A percentile compares a stretch with the other conserved stretches of the same genome.
phyloP scores from a whole-genome alignment of 495 filamentous ascomycete species.

The Hypomontagnella monticulosa region DNA sequence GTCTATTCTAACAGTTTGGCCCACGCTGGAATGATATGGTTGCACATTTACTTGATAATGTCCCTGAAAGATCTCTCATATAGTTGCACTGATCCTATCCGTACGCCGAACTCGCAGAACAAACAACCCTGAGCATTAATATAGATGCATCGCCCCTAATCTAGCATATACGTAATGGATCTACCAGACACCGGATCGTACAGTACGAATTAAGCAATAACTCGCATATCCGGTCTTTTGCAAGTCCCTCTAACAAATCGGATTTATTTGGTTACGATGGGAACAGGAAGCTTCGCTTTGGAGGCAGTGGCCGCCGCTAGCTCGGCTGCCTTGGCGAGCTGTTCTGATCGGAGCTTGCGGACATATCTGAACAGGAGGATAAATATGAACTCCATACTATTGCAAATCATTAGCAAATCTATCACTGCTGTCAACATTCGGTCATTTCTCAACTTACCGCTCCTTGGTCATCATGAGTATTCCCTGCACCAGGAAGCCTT shows the following conservation, averaged over 20 bases:
- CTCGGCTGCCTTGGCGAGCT: slow-evolving; percentile 73
- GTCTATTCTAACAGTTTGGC: too few relatives aligned
- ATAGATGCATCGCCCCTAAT: slow-evolving; percentile 21
- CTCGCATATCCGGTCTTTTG: neutral
- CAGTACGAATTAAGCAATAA: neutral
- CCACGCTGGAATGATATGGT: neutral
- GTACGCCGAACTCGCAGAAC: slow-evolving; percentile 24
- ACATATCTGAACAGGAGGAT: slow-evolving; percentile 86
- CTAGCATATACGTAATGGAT: slow-evolving; percentile 16
- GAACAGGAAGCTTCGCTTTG: slow-evolving; percentile 60
- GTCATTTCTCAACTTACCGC: slow-evolving; percentile 65
- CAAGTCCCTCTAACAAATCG: slow-evolving; percentile 1
- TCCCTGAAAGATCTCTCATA: slow-evolving; percentile 3
- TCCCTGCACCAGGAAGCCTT: slow-evolving; percentile 93
- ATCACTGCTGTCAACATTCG: neutral
- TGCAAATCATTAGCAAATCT: slow-evolving; percentile 36
- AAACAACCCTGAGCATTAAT: slow-evolving; percentile 5
- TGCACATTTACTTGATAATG: neutral
- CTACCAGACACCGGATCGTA: slow-evolving; percentile 1
- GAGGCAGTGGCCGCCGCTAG: slow-evolving; percentile 63
- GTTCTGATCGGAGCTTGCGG: slow-evolving; percentile 72
- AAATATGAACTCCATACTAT: slow-evolving; percentile 89
- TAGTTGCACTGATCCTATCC: slow-evolving; percentile 1
- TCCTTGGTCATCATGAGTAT: slow-evolving; percentile 99
- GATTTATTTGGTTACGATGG: slow-evolving; percentile 56